Evolutionary conservation across 768 basidiomycete species (phyloP).

Genomic region (Ramaria sp.): DNA sequence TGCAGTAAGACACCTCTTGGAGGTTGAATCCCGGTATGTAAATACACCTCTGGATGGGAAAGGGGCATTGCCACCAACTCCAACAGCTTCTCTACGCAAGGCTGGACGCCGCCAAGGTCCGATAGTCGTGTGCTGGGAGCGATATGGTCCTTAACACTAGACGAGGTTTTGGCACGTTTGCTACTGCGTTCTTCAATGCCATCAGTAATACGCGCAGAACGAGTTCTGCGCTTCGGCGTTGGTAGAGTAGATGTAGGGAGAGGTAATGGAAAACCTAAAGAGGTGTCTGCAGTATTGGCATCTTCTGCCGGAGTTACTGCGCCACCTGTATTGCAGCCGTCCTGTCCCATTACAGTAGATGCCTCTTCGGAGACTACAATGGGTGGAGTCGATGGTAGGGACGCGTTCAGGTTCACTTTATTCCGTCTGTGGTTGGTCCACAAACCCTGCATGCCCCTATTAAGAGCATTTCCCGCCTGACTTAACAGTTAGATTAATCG

Average conservation of each 20-base stretch:
- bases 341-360: constrained; percentile 12
- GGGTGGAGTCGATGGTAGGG: constrained; percentile 15
- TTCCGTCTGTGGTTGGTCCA: constrained; percentile 60
- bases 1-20: constrained; percentile 88
- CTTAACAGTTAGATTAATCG: background rate
- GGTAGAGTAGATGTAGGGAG: constrained; percentile 12
- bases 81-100: constrained; percentile 83
- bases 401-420: constrained; percentile 58
- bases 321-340: constrained; percentile 13
- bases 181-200: constrained; percentile 33
- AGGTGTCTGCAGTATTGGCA: constrained; percentile 13
- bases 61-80: constrained; percentile 96
- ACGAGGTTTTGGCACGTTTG: constrained; percentile 45
- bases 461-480: constrained; percentile 44
- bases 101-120: constrained; percentile 80
- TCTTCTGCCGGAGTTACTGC: constrained; percentile 16
- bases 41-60: constrained; percentile 90
- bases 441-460: constrained; percentile 68
- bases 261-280: constrained; percentile 7
- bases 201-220: constrained; percentile 32
- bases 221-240: constrained; percentile 52
- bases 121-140: constrained; percentile 71
- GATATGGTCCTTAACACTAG: constrained; percentile 45
- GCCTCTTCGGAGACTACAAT: constrained; percentile 14
- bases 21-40: constrained; percentile 86